Percentiles rank a stretch among this genome's conserved stretches.
Evolutionary conservation across 2,329 filamentous ascomycete genomes (phyloP).

Genomic region (Xylaria sp.): DNA sequence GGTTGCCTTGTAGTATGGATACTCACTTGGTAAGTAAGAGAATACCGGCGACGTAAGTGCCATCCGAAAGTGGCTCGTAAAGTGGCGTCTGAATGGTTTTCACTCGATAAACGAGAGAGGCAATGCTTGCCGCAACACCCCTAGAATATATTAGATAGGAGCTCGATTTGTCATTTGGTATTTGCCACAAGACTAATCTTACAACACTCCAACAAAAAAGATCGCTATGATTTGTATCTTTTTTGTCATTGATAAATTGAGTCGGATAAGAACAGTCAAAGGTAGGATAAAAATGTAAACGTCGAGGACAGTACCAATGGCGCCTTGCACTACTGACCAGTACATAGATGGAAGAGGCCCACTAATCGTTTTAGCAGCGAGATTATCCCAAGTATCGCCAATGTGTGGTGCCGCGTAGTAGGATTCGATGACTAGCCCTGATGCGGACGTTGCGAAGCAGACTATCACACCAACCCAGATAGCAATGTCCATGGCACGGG

Average conservation of each 20-base stretch:
- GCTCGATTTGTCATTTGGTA: neutral
- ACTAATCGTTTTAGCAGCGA: slow-evolving; percentile 3
- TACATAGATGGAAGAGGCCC: slow-evolving; percentile 9
- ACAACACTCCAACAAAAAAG: slow-evolving; percentile 32
- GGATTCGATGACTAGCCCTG: slow-evolving; percentile 18
- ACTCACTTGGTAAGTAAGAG: slow-evolving; percentile 22
- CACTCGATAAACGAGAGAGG: slow-evolving; percentile 25
- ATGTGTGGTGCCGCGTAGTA: slow-evolving; percentile 23
- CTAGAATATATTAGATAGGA: slow-evolving; percentile 15
- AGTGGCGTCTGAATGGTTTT: slow-evolving; percentile 1
- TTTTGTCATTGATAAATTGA: slow-evolving; percentile 25
- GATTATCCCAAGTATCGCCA: slow-evolving; percentile 28
- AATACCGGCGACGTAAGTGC: slow-evolving; percentile 12
- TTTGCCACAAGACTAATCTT: slow-evolving; percentile 2
- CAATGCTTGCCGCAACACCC: slow-evolving; percentile 22
- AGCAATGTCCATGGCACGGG: slow-evolving; percentile 23
- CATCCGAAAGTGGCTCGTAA: slow-evolving; percentile 2
- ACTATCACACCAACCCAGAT: slow-evolving; percentile 33
- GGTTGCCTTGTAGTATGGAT: neutral
- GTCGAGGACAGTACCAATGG: slow-evolving; percentile 21
- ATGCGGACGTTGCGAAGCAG: slow-evolving; percentile 23
- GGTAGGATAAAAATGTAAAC: slow-evolving; percentile 34
- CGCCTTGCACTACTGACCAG: slow-evolving; percentile 16
- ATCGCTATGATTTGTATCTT: slow-evolving; percentile 30
- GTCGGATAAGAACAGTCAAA: slow-evolving; percentile 22